Conservation (phyloP, 768 basidiomycete genomes). For the Russula virescens region DNA sequence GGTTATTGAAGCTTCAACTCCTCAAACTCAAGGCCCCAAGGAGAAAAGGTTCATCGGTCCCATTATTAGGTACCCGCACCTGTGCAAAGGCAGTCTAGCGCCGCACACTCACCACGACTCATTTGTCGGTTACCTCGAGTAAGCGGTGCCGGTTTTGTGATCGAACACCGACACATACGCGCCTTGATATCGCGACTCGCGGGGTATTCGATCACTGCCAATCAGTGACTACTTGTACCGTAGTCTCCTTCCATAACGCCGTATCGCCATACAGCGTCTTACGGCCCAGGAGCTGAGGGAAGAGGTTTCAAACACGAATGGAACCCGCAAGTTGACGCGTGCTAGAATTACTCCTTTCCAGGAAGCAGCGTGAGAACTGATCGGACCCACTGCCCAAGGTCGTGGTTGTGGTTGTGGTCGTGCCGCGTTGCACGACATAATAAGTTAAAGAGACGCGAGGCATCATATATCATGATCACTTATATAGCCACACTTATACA, state of each 20-base stretch:
- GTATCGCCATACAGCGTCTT: background rate
- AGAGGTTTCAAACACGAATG: background rate
- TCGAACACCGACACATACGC: background rate
- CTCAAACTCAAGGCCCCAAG: no score
- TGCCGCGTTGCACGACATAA: background rate
- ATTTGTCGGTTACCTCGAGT: background rate
- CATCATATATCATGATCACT: background rate
- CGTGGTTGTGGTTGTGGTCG: background rate
- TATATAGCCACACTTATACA: background rate
- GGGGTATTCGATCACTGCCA: slow-evolving; percentile 11
- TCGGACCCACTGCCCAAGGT: background rate
- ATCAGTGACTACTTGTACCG: background rate
- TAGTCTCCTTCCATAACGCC: background rate
- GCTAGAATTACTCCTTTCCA: background rate
- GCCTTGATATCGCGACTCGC: background rate
- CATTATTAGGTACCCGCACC: background rate
- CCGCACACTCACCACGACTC: background rate
- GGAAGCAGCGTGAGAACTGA: slow-evolving; percentile 2
- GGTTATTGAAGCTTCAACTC: no score
- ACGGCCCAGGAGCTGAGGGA: background rate
- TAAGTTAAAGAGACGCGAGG: background rate
- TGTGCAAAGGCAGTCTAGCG: background rate
- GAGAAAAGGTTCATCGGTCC: background rate
- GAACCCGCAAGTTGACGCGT: background rate
- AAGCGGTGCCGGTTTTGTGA: slow-evolving; percentile 5